These are phyloP conservation scores for Pouteria glomerata DNA, from an alignment of 148 eudicot species.

Conservation along the genomic window DNA sequence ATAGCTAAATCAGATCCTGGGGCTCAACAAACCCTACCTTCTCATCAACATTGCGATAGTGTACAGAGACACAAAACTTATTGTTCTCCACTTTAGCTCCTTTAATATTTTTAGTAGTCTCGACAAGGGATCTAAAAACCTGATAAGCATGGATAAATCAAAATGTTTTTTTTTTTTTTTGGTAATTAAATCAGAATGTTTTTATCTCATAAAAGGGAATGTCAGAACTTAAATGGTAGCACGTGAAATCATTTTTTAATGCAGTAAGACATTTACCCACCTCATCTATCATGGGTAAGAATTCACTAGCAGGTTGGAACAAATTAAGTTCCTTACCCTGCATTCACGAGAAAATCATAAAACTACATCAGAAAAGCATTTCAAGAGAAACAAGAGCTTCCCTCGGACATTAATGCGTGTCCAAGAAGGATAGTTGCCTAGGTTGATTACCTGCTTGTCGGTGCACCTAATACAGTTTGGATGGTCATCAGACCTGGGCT, in stretches of 20 bases:
- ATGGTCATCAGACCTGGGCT: constrained; percentile 44
- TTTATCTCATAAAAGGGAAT: neutral
- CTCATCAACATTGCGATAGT: constrained; percentile 92
- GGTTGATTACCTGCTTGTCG: constrained; percentile 60
- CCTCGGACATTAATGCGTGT: neutral
- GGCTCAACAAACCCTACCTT: constrained; percentile 38
- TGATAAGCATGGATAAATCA: constrained; percentile 20
- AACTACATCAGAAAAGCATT: neutral
- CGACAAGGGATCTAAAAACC: constrained; percentile 66
- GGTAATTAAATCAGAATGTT: neutral
- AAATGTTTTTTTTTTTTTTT: neutral
- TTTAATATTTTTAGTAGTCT: constrained; percentile 57
- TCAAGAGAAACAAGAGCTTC: neutral
- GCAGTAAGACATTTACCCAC: constrained; percentile 25
- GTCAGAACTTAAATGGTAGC: neutral
- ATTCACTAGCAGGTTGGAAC: constrained; percentile 93
- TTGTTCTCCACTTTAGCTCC: constrained; percentile 91
- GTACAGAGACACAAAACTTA: constrained; percentile 95
- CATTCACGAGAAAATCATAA: constrained; percentile 6
- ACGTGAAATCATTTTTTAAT: neutral
- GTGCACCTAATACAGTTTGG: constrained; percentile 58
- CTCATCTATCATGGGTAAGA: constrained; percentile 89
- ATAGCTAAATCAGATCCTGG: neutral
- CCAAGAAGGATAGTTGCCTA: neutral
- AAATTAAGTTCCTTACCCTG: constrained; percentile 82